Conservation (phyloP, 2,329 filamentous ascomycete genomes). For the Aspergillus jensenii region DNA sequence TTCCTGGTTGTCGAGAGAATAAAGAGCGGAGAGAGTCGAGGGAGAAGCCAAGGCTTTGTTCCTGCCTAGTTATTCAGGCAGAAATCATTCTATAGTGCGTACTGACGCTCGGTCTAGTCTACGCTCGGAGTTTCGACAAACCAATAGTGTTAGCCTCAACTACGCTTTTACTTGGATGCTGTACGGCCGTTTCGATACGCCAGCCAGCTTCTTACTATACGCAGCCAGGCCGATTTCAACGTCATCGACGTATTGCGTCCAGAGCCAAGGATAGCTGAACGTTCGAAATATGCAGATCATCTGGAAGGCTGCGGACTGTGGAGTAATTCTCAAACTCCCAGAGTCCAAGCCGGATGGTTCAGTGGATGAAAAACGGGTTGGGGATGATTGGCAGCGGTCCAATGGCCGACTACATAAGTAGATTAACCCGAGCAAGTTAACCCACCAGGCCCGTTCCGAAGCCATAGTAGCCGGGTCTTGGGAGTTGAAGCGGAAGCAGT, state of each 20-base stretch:
- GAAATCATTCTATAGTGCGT: too few relatives aligned
- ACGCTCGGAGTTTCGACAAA: neutral
- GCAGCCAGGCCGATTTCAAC: neutral
- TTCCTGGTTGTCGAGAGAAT: neutral
- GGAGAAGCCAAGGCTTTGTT: constrained; percentile 4
- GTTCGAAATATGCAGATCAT: neutral
- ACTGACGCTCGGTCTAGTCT: neutral
- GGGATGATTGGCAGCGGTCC: neutral
- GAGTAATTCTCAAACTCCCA: neutral
- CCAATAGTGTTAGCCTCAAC: neutral
- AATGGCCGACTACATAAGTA: neutral
- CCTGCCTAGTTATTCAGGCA: constrained; percentile 1
- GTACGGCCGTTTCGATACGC: too few relatives aligned
- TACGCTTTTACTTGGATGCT: too few relatives aligned
- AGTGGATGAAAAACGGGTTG: neutral
- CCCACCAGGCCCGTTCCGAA: neutral
- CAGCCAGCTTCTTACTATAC: too few relatives aligned
- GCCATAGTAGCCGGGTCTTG: neutral
- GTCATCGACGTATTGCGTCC: neutral
- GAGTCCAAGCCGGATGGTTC: neutral
- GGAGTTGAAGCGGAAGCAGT: neutral
- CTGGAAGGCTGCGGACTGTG: neutral
- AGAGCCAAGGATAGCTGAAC: neutral
- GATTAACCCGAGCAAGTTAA: neutral
- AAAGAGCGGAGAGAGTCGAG: neutral